Evolutionary conservation across 305 asterid genomes (phyloP).

Genomic region (Fraxinus paxiana): DNA sequence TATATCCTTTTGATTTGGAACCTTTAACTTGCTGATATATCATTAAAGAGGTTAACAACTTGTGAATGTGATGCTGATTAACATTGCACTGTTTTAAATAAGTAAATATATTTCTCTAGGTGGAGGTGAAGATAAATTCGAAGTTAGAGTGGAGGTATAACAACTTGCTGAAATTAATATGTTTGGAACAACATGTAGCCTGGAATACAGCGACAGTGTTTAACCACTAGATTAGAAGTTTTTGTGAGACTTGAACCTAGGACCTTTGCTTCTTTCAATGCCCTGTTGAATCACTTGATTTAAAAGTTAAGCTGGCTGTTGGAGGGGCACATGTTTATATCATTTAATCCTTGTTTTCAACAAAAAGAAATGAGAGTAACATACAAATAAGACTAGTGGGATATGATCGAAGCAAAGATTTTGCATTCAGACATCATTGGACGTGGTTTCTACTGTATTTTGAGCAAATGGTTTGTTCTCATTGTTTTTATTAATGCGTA

Average conservation of each 20-base stretch:
- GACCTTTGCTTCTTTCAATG: background rate
- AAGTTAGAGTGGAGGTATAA: background rate
- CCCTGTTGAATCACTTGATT: background rate
- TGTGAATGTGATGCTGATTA: background rate
- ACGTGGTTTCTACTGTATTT: background rate
- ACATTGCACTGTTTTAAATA: background rate
- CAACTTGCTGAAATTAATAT: background rate
- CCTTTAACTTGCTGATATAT: background rate
- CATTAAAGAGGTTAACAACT: background rate
- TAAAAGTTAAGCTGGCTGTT: background rate
- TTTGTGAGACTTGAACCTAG: background rate
- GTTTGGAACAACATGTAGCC: background rate
- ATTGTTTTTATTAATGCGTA: background rate
- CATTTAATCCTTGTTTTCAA: background rate
- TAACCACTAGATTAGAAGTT: background rate
- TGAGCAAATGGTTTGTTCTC: background rate
- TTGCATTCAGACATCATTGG: background rate
- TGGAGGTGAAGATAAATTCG: background rate
- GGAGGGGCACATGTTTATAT: background rate
- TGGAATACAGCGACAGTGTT: background rate
- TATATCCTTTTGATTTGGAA: background rate
- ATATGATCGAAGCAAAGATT: background rate
- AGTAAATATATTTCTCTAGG: background rate
- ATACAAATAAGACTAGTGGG: background rate
- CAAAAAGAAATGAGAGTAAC: background rate